Evolutionary conservation across 441 rosid genomes (phyloP).

Genomic region (Bocquillonia castaneifolia): DNA sequence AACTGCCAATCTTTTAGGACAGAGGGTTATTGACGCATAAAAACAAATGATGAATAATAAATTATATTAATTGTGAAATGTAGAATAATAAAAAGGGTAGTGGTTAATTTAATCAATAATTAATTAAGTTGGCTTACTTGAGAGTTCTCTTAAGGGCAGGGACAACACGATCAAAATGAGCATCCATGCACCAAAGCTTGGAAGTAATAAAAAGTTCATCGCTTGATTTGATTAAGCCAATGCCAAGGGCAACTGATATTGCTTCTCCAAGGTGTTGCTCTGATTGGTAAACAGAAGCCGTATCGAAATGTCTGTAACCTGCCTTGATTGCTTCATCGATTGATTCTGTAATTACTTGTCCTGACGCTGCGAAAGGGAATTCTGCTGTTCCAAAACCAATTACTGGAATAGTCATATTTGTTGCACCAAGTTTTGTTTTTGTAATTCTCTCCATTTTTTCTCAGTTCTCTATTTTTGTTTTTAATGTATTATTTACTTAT

Average conservation of each 20-base stretch:
- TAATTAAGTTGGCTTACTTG: background rate
- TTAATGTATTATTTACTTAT: too few species aligned
- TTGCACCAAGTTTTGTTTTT: background rate
- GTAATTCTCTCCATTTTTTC: conserved; percentile 11
- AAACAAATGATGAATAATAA: background rate
- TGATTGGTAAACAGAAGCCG: conserved; percentile 6
- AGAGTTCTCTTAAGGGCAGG: conserved; percentile 4
- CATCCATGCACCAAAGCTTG: conserved; percentile 5
- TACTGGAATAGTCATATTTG: background rate
- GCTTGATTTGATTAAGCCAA: conserved; percentile 5
- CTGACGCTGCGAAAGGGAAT: background rate
- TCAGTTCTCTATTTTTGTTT: background rate
- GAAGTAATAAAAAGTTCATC: conserved; percentile 17
- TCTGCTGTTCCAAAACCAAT: conserved; percentile 11
- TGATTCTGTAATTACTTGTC: background rate
- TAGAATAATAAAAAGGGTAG: too few species aligned
- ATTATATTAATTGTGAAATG: background rate
- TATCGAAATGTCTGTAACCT: conserved; percentile 16
- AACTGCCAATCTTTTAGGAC: too few species aligned
- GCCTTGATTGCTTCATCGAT: background rate
- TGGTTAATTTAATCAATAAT: background rate
- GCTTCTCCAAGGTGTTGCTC: conserved; percentile 10
- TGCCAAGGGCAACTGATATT: conserved; percentile 3
- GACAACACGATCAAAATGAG: background rate
- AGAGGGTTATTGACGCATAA: too few species aligned